Conservation (phyloP, 345 rosid species). For the Trapa bicornis region DNA sequence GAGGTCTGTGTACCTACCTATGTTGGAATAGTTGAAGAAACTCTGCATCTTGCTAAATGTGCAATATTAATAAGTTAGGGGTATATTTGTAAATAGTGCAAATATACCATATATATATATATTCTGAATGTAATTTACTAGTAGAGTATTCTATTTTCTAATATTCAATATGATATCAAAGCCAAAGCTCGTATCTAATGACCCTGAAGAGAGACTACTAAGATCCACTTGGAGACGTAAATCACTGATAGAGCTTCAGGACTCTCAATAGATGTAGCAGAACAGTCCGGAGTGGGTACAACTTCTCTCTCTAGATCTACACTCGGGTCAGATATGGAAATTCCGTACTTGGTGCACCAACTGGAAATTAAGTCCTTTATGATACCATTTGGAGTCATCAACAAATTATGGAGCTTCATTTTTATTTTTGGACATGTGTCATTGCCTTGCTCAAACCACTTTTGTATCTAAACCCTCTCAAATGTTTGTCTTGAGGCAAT, state of each 20-base stretch:
- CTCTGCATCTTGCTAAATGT: too few relatives aligned
- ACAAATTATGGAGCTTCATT: slow-evolving; percentile 25
- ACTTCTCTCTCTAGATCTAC: slow-evolving; percentile 4
- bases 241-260: slow-evolving; percentile 44
- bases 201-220: slow-evolving; percentile 47
- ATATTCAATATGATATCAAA: too few relatives aligned
- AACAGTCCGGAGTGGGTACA: slow-evolving; percentile 22
- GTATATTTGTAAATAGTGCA: too few relatives aligned
- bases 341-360: slow-evolving; percentile 47
- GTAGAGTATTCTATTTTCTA: too few relatives aligned
- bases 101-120: too few relatives aligned
- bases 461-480: slow-evolving; percentile 74
- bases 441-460: slow-evolving; percentile 75
- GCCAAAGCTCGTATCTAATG: slow-evolving; percentile 35
- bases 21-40: too few relatives aligned
- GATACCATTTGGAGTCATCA: slow-evolving; percentile 35
- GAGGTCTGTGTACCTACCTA: too few relatives aligned
- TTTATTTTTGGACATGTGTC: slow-evolving; percentile 55
- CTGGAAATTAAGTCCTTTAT: slow-evolving; percentile 53
- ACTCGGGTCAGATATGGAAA: slow-evolving; percentile 41
- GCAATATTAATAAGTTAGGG: too few relatives aligned
- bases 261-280: slow-evolving; percentile 54
- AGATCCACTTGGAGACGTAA: slow-evolving; percentile 40
- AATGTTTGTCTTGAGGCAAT: slow-evolving; percentile 74
- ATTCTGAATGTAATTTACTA: too few relatives aligned